Conservation (phyloP, 257 asterid genomes). For the Capsicum baccatum region DNA sequence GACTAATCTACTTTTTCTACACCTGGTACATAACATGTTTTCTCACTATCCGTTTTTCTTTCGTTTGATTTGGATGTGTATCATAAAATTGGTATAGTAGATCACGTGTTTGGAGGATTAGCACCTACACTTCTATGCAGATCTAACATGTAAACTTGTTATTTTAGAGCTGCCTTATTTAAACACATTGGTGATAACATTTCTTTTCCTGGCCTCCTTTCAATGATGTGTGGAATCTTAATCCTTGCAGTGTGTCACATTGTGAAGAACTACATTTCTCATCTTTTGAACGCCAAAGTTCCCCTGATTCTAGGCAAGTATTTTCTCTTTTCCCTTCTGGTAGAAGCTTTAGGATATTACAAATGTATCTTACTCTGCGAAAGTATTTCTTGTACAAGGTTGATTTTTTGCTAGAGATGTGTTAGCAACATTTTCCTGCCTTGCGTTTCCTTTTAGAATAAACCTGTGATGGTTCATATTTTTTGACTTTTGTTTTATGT, state of each 20-base stretch:
- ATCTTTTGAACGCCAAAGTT: conserved; percentile 67
- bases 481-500: too few species aligned
- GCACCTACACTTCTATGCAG: background rate
- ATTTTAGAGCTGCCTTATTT: background rate
- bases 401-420: background rate
- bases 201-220: conserved; percentile 4
- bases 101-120: background rate
- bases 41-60: background rate
- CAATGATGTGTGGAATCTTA: conserved; percentile 35
- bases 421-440: background rate
- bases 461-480: background rate
- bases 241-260: conserved; percentile 72
- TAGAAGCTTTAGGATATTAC: conserved; percentile 5
- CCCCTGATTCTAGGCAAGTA: conserved; percentile 81
- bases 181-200: background rate
- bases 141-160: background rate
- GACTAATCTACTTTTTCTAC: background rate
- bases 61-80: background rate
- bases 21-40: background rate
- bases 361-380: background rate
- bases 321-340: background rate
- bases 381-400: background rate
- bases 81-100: background rate
- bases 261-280: conserved; percentile 83
- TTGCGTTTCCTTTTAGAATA: conserved; percentile 3